These are phyloP conservation scores for Mortierella sp. DNA, from an alignment of 371 early-diverging fungal genomes.

Conservation along the genomic window DNA sequence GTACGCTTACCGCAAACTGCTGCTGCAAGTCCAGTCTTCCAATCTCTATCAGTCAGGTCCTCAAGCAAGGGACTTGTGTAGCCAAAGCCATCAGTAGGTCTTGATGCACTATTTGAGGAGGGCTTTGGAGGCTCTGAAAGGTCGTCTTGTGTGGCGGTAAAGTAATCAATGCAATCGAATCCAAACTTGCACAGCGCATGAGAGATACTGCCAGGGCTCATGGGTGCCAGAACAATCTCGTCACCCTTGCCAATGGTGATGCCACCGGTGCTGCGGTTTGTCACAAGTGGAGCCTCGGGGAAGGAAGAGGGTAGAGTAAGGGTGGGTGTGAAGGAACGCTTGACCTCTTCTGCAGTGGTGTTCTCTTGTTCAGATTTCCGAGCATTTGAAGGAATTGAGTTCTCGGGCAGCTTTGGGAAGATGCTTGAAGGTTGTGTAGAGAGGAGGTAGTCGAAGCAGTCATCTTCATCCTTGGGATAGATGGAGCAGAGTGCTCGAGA, in stretches of 20 bases:
- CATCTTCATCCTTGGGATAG: conserved; percentile 44
- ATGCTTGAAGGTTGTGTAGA: conserved; percentile 21
- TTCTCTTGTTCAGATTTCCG: not conserved
- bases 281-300: not conserved
- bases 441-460: conserved; percentile 41
- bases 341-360: not conserved
- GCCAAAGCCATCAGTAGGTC: not conserved
- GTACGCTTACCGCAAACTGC: conserved; percentile 50
- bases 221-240: conserved; percentile 1
- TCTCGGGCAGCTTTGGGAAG: conserved; percentile 11
- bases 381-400: not conserved
- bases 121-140: conserved; percentile 13
- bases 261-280: not conserved
- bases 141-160: conserved; percentile 41
- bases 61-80: conserved; percentile 35
- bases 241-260: conserved; percentile 5
- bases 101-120: conserved; percentile 2
- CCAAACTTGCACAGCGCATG: conserved; percentile 44
- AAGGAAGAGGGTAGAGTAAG: conserved; percentile 5
- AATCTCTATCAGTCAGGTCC: conserved; percentile 25
- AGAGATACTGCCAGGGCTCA: conserved; percentile 36
- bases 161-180: conserved; percentile 48
- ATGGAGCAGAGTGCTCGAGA: conserved; percentile 45
- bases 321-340: not conserved
- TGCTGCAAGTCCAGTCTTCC: conserved; percentile 34